Evolutionary conservation across 2,329 filamentous ascomycete species (phyloP), one percentile per base, ranked within the genome.

Genomic region (Chalaropsis ovoidea): DNA sequence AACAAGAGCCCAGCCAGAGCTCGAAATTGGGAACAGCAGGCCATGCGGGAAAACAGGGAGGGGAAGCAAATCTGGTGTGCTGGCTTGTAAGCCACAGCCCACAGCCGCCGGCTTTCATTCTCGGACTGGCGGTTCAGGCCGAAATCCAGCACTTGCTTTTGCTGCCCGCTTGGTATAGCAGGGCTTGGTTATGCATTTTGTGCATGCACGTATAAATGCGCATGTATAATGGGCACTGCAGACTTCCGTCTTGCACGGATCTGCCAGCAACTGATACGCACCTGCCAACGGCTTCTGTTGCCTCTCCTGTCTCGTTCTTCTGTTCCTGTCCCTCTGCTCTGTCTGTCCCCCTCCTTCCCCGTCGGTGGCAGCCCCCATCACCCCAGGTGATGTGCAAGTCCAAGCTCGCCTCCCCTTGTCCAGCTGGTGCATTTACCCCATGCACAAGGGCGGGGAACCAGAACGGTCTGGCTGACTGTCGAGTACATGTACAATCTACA

Each of bases 11-110:
- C 31, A 58, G 54, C 15, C 41, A 45, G 13, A 8, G 19, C 35
- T n/a, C 13, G 13, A 62, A 31, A 62, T 47, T 58, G 54, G 54
- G 54, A 58, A 27, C 31, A 58, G n/a, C 54, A 47, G 43, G 43
- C 17, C 43, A n/a, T n/a, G 15, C 42, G 17, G 17, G 42, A 15
- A 43, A 43, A 35, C 31, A 35, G 31, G 31, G 42, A n/a, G n/a
- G n/a, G n/a, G n/a, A n/a, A n/a, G n/a, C n/a, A 43, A 43, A n/a
- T 43, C 17, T 43, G 17, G 31, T 35, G 31, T 35, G 31, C 3
- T 7, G 31, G 31, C 31, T 35, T 35, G 7, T 3, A 35, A 10
- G 35, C 8, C 35, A 39, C 35, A 39, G 35, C 35, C 35, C 35
- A 39, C 31, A 31, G 31, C 35, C 35, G 8, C 35, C 19, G 2